Conservation (phyloP, 2,329 filamentous ascomycete genomes). For the Diaporthe australafricana region DNA sequence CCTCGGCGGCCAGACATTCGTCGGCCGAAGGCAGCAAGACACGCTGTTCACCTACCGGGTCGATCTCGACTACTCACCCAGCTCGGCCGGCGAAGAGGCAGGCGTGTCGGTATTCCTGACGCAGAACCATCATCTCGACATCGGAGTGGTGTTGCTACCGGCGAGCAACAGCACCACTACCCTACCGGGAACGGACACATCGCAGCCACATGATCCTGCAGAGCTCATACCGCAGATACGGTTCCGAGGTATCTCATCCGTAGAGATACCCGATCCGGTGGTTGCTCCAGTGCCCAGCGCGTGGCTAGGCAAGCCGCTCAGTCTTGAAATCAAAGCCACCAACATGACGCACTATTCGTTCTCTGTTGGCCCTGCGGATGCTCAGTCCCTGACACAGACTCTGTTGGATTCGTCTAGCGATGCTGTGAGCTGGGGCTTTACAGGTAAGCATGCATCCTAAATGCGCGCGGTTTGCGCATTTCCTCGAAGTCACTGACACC, state of each 20-base stretch:
- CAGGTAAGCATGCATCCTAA: conserved; percentile 46
- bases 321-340: conserved; percentile 54
- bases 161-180: conserved; percentile 42
- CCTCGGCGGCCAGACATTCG: conserved; percentile 59
- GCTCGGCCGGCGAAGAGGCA: conserved; percentile 57
- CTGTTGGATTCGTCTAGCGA: conserved; percentile 49
- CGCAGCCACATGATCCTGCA: conserved; percentile 28
- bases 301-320: conserved; percentile 52
- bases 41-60: conserved; percentile 64
- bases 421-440: conserved; percentile 54
- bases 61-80: conserved; percentile 56
- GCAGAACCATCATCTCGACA: conserved; percentile 63
- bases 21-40: conserved; percentile 69
- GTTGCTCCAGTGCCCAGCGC: conserved; percentile 51
- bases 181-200: conserved; percentile 38
- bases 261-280: conserved; percentile 51
- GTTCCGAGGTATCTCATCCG: conserved; percentile 57
- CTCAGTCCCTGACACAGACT: conserved; percentile 47
- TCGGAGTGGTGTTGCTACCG: conserved; percentile 54
- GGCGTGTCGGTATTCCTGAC: conserved; percentile 65
- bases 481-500: not conserved
- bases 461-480: not conserved
- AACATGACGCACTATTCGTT: conserved; percentile 60
- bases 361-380: conserved; percentile 49
- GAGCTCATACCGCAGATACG: conserved; percentile 54